Base-by-base conservation (phyloP, 2,329 filamentous ascomycete genomes). In the Apiospora arundinis region DNA sequence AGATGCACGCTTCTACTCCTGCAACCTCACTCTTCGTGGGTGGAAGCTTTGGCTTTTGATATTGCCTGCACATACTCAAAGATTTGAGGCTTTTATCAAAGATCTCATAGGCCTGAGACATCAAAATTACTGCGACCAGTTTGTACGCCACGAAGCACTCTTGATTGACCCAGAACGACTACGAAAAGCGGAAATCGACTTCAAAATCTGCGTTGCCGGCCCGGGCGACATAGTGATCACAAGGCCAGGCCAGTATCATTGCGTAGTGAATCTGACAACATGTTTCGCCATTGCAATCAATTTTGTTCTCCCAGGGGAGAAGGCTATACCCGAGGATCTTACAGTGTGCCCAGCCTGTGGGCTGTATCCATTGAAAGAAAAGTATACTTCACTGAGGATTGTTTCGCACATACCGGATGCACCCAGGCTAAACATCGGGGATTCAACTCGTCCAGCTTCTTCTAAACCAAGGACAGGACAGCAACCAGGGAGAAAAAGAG, bases 31-130 rank as follows among this genome's bases (percentile, higher is more conserved):
- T 18, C 23, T 42, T 46, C 46, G 44, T 14, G 65, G 68, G 9
- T 70, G 48, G 68, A 72, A 72, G 65, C 71, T 72, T 6, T 72
- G 68, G 68, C 25, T 72, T 40, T 25, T 72, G 14, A 28, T 48
- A 60, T n/a, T 25, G 28, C 32, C 60, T n/a, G 23, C 60, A 37
- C 45, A 72, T 56, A 69, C 40, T 32, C 44, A 67, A 25, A 70
- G 40, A 23, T 72, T 70, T 25, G 67, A 72, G 56, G 52, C 37
- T 16, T 69, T 72, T 23, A 18, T 72, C 56, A 25, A 40, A 66
- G 37, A 40, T 8, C 60, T 66, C 21, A 40, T 44, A 37, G 44
- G 37, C 42, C 56, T 66, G 44, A 69, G 37, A 44, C 52, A 60
- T 23, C 21, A 37, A 8, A 49, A 70, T 32, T 8, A 37, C 28